Evolutionary conservation across 495 filamentous ascomycete species (phyloP), one percentile per base, ranked within the genome.

Genomic region (Neurospora sp.): DNA sequence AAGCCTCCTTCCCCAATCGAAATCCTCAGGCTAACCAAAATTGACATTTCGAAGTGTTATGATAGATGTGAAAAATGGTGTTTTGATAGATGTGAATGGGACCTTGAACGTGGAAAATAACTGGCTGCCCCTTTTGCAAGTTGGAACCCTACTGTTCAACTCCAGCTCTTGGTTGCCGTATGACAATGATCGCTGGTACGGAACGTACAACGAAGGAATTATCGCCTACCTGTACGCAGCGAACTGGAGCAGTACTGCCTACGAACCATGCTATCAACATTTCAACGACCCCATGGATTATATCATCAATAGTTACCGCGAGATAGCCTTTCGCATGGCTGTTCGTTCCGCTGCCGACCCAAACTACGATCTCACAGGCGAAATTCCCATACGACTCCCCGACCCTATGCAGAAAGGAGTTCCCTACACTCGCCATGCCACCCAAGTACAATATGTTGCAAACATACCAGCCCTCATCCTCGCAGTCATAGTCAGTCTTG

Each of bases 321-420:
- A 59, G 2, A 59, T 59, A 1, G 20, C 48, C 48, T 59, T 59
- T 12, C 20, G 48, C 0, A 27, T 27, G 48, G 6, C 48, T 12
- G 1, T 59, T 1, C 48, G 45, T 2, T 22, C 45, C 1, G 45
- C 45, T 12, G 45, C 45, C 8, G 45, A 20, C 3, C 42, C 42
- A 0, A 9, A 0, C 8, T 45, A 45, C 17, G 42, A 45, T 45
- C 0, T 0, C 0, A n/a, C 17, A 5, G 31, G 31, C 31, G 31
- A 35, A 35, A 35, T 35, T 35, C 31, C 31, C 31, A 35, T 35
- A 35, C 31, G 31, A 35, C 31, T 35, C 31, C 44, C 44, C 8
- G 0, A 4, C 3, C 1, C 3, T 10, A 22, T 48, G 44, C 45
- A 48, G n/a, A 48, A 22, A 22, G 8, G n/a, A 4, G 0, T 48